Base-by-base conservation (phyloP, 1,284 basidiomycete species). In the Sporisorium graminicola region DNA sequence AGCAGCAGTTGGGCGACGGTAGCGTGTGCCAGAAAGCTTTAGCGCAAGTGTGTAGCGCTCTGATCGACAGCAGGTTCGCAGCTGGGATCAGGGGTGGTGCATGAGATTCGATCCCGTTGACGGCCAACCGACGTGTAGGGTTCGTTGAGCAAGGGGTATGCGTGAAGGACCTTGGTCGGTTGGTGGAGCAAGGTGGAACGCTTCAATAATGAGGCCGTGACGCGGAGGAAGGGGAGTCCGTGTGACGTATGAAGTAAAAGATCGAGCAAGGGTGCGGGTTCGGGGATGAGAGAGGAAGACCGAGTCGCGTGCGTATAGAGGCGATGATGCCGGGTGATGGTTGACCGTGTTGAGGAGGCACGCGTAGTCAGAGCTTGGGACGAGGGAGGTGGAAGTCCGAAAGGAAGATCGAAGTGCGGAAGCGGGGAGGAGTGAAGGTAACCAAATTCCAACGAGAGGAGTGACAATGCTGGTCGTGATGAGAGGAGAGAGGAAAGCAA, bases 401-500 rank as follows among this genome's bases (percentile, higher is more conserved):
- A 56, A 33, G 24, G 18, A 35, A 35, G 50, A 33, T 14, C 10
- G 31, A 6, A n/a, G 2, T 22, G 50, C 50, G 27, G 44, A 26
- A 57, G 43, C 35, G 35, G 29, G 16, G 24, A 26, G 22, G 52
- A 42, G 20, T n/a, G 22, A 35, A 16, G 14, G 35, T 24, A 9
- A 24, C 22, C 29, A n/a, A 54, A 47, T 57, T 42, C 44, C 13
- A 37, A 54, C 20, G 27, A 7, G 46, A 20, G 9, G 24, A 43
- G 33, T 31, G 57, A 26, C 37, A 31, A 26, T 16, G 35, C 14
- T 37, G 37, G 26, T 22, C 27, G 58, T 50, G 49, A 59, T 59
- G 58, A 59, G 58, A 49, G 31, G 8, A 46, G 44, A 51, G 58
- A 10, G 10, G 37, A 43, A 27, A 54, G 37, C 26, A 42, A 13